Evolutionary conservation across 768 basidiomycete species (phyloP).

Genomic region (Phlebiopsis flavidoalba): DNA sequence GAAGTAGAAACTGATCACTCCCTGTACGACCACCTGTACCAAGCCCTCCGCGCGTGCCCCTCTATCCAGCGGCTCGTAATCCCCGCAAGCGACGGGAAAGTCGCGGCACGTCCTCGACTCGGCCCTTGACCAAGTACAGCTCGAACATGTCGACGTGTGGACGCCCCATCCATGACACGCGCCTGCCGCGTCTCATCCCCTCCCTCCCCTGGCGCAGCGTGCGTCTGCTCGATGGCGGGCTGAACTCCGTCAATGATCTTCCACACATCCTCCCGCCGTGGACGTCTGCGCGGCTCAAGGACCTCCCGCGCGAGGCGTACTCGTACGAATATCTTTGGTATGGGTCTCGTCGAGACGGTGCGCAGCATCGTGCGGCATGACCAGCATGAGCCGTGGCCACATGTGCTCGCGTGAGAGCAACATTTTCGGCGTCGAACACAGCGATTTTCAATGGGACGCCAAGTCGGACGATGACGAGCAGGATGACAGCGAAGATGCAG

Average conservation of each 20-base stretch:
- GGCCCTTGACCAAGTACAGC: neutral
- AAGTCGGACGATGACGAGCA: neutral
- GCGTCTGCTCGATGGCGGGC: neutral
- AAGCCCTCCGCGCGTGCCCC: neutral
- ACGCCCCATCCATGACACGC: neutral
- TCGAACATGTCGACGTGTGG: neutral
- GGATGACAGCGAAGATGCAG: neutral
- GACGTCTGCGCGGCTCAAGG: neutral
- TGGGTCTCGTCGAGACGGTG: neutral
- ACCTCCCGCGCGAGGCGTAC: neutral
- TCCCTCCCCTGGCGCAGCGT: neutral
- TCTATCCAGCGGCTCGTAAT: neutral
- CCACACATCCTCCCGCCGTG: neutral
- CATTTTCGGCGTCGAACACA: neutral
- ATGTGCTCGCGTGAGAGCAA: neutral
- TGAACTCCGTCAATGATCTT: neutral
- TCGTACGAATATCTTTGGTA: neutral
- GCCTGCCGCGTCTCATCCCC: neutral
- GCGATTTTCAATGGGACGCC: neutral
- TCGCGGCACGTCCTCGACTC: neutral
- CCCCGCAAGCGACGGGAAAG: neutral
- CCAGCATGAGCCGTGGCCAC: neutral
- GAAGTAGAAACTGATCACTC: neutral
- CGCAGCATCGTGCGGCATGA: neutral
- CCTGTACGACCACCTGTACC: neutral